Conservation (phyloP, 331 rosid species). For the Quercus tomentella region DNA sequence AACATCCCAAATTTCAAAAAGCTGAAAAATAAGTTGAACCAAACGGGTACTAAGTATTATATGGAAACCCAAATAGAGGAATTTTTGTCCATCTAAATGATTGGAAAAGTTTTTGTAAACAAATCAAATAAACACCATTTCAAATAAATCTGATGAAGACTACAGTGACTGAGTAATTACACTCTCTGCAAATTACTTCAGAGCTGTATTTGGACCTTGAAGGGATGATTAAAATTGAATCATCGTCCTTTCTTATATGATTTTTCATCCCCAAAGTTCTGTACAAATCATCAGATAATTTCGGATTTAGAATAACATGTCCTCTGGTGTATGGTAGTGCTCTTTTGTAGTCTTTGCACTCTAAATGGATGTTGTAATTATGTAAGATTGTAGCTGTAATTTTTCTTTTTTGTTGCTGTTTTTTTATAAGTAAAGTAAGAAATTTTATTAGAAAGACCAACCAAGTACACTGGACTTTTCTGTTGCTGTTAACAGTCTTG, state of each 20-base stretch:
- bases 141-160: not conserved
- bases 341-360: not conserved
- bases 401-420: too few relatives aligned
- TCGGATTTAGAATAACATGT: too few relatives aligned
- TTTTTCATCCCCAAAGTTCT: too few relatives aligned
- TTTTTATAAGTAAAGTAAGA: too few relatives aligned
- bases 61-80: not conserved
- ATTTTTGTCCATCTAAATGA: not conserved
- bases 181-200: not conserved
- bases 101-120: not conserved
- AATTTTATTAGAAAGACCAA: too few relatives aligned
- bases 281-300: too few relatives aligned
- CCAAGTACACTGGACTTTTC: too few relatives aligned
- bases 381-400: too few relatives aligned
- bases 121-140: not conserved
- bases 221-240: not conserved
- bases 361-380: too few relatives aligned
- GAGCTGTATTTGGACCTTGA: not conserved
- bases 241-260: not conserved
- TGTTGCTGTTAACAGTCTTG: too few relatives aligned
- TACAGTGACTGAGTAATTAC: not conserved
- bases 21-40: too few relatives aligned
- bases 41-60: not conserved
- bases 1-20: too few relatives aligned
- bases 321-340: not conserved